These are phyloP conservation scores for Rhizopus delemar DNA, from an alignment of 371 early-diverging fungal species.

Conservation along the genomic window DNA sequence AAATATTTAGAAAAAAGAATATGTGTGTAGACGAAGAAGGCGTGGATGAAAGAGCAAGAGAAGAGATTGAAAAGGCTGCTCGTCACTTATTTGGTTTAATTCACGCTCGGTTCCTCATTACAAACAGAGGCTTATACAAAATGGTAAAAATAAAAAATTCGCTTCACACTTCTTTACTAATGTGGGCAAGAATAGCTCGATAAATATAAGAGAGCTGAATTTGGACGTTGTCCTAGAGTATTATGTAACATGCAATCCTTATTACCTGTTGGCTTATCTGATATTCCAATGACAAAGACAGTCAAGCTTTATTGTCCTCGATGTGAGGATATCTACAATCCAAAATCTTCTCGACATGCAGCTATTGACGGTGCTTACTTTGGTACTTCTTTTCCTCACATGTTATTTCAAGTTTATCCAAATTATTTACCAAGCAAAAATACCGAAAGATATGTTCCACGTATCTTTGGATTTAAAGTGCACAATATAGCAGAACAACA, in stretches of 20 bases:
- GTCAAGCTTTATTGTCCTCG: slow-evolving; percentile 93
- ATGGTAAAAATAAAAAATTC: slow-evolving; percentile 58
- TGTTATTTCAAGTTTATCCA: slow-evolving; percentile 92
- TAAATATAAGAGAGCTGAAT: slow-evolving; percentile 82
- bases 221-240: slow-evolving; percentile 92
- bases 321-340: slow-evolving; percentile 50
- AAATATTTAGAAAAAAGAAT: too few relatives aligned
- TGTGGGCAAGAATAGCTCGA: slow-evolving; percentile 54
- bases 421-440: slow-evolving; percentile 72
- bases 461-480: slow-evolving; percentile 95
- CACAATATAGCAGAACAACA: slow-evolving; percentile 85
- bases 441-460: slow-evolving; percentile 78
- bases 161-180: not conserved
- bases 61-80: slow-evolving; percentile 70
- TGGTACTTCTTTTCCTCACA: slow-evolving; percentile 96
- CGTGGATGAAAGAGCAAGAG: slow-evolving; percentile 64
- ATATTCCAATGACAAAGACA: slow-evolving; percentile 75
- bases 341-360: slow-evolving; percentile 73
- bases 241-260: slow-evolving; percentile 81
- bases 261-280: slow-evolving; percentile 88
- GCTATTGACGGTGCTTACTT: slow-evolving; percentile 97
- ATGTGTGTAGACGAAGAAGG: slow-evolving; percentile 52
- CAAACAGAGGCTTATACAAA: slow-evolving; percentile 77
- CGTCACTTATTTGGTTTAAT: slow-evolving; percentile 87
- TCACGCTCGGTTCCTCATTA: slow-evolving; percentile 90